These are phyloP conservation scores for Botrytis cinerea DNA, from an alignment of 2,329 filamentous ascomycete species.

Conservation along the genomic window DNA sequence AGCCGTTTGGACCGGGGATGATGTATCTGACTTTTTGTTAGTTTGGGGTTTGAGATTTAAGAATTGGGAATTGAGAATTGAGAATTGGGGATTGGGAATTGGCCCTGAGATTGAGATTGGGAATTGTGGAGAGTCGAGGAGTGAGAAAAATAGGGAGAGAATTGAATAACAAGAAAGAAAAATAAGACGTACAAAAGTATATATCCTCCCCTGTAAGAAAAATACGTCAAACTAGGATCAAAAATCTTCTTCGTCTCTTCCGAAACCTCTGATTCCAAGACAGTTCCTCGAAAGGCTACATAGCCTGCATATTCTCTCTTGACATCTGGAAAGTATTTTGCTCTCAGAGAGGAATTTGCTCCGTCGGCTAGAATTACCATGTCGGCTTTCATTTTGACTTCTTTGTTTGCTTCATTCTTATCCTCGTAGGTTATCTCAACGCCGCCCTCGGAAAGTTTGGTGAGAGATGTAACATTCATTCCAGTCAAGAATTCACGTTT, in stretches of 20 bases:
- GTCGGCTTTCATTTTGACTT: constrained; percentile 25
- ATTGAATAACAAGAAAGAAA: not conserved
- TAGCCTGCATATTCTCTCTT: constrained; percentile 35
- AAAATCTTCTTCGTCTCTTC: constrained; percentile 42
- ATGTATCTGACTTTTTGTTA: constrained; percentile 40
- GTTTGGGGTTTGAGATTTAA: not conserved
- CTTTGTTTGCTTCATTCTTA: not conserved
- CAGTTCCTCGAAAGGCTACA: constrained; percentile 44
- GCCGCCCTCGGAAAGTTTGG: not conserved
- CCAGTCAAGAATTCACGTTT: not conserved
- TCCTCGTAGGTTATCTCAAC: constrained; percentile 18
- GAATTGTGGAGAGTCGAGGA: not conserved
- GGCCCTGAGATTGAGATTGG: too few relatives aligned
- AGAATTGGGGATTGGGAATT: not conserved
- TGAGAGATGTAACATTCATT: not conserved
- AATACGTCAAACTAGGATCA: constrained; percentile 46
- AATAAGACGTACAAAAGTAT: constrained; percentile 40
- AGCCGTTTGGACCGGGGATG: constrained; percentile 46
- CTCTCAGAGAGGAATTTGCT: constrained; percentile 30
- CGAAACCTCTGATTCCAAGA: constrained; percentile 45
- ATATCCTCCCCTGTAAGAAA: constrained; percentile 45
- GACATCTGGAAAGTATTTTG: constrained; percentile 25
- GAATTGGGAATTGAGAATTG: too few relatives aligned
- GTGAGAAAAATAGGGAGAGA: not conserved
- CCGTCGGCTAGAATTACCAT: constrained; percentile 33